Conservation (phyloP, 345 rosid genomes). For the Erysimum cheiranthoides region DNA sequence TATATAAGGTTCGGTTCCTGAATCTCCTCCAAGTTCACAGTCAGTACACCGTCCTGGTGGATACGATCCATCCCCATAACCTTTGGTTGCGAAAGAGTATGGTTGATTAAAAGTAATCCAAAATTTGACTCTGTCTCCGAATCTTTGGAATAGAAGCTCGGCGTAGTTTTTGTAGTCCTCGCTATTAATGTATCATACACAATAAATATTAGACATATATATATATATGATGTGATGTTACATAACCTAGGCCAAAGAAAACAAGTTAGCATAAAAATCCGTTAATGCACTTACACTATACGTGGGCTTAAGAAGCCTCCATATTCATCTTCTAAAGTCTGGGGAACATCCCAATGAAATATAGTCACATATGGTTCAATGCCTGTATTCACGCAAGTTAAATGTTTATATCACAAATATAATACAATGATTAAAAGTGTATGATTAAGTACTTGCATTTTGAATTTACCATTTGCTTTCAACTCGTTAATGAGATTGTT, state of each 20-base stretch:
- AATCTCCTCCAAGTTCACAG: conserved; percentile 42
- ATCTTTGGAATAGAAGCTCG: conserved; percentile 55
- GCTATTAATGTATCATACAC: conserved; percentile 32
- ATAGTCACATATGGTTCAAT: conserved; percentile 46
- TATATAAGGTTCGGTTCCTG: conserved; percentile 54
- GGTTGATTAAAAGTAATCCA: conserved; percentile 57
- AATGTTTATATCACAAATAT: background rate
- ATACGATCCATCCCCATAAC: conserved; percentile 35
- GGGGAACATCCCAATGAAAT: conserved; percentile 50
- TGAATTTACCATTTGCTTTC: conserved; percentile 19
- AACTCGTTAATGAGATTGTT: conserved; percentile 52
- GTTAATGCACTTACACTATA: conserved; percentile 38
- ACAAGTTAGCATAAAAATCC: background rate
- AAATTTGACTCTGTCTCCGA: conserved; percentile 51
- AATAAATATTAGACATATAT: background rate
- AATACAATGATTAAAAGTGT: background rate
- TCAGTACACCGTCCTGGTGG: conserved; percentile 47
- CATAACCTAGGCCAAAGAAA: background rate
- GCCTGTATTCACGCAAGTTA: conserved; percentile 22
- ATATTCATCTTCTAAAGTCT: conserved; percentile 41
- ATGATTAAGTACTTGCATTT: background rate
- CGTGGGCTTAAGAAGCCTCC: conserved; percentile 42
- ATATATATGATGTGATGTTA: background rate
- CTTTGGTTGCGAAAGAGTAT: conserved; percentile 22
- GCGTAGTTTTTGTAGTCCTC: conserved; percentile 51